Percentiles rank a stretch among this genome's conserved stretches.
Conservation (phyloP, 2,329 filamentous ascomycete genomes). For the Xylariaceae sp. region DNA sequence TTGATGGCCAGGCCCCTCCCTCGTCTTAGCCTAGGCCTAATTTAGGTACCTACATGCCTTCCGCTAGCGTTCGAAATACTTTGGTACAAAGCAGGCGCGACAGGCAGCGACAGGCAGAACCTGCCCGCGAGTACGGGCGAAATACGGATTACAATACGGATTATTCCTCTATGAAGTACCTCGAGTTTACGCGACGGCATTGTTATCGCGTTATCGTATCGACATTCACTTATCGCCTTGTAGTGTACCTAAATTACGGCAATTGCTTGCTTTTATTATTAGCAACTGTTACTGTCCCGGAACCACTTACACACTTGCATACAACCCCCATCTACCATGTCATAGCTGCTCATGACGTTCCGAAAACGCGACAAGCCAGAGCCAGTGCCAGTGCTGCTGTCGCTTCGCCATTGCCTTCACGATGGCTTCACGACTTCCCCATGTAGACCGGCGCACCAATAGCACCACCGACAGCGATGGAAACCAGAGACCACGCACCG, state of each 20-base stretch:
- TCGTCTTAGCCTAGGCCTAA: not conserved
- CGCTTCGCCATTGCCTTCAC: constrained; percentile 19
- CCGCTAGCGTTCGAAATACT: not conserved
- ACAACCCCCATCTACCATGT: not conserved
- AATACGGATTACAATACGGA: not conserved
- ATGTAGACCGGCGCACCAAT: constrained; percentile 39
- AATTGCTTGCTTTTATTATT: not conserved
- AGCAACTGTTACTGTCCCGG: not conserved
- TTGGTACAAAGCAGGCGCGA: not conserved
- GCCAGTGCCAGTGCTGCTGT: constrained; percentile 19
- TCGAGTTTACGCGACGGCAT: constrained; percentile 6
- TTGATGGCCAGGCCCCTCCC: not conserved
- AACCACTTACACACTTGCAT: not conserved
- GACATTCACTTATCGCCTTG: not conserved
- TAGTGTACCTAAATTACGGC: not conserved
- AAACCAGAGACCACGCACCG: constrained; percentile 26
- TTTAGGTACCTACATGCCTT: not conserved
- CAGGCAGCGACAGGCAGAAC: not conserved
- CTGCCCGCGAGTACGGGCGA: not conserved
- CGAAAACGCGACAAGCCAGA: constrained; percentile 13
- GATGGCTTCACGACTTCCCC: constrained; percentile 37
- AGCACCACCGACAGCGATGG: constrained; percentile 34
- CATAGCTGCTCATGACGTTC: constrained; percentile 15
- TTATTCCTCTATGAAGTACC: not conserved
- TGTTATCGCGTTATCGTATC: constrained; percentile 12